phyloP scores from a whole-genome alignment of 2,329 filamentous ascomycete species.

The Helotiales sp. region DNA sequence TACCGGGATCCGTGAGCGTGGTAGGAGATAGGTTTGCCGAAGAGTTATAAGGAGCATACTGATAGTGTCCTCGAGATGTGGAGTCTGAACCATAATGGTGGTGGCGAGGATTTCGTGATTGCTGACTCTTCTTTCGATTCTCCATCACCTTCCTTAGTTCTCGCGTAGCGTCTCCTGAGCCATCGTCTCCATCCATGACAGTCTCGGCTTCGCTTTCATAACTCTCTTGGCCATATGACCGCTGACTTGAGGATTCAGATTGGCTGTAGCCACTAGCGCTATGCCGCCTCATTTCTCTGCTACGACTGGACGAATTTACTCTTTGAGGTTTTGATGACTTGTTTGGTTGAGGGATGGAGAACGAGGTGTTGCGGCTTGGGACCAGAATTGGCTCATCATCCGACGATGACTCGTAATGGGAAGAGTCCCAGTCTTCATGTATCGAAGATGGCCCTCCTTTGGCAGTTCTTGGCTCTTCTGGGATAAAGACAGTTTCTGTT shows the following conservation, averaged over 20 bases:
- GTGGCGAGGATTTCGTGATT: constrained; percentile 24
- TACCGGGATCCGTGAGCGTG: constrained; percentile 49
- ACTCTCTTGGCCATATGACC: constrained; percentile 25
- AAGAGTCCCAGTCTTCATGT: constrained; percentile 45
- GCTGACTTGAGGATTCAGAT: constrained; percentile 33
- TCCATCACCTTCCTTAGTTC: constrained; percentile 56
- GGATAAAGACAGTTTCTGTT: constrained; percentile 33
- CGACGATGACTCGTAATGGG: constrained; percentile 52
- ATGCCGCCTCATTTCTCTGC: constrained; percentile 20
- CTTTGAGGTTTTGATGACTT: constrained; percentile 27
- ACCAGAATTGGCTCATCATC: constrained; percentile 67
- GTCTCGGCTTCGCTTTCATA: constrained; percentile 61
- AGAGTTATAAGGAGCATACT: constrained; percentile 26
- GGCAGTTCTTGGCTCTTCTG: constrained; percentile 24
- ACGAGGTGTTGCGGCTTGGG: constrained; percentile 59
- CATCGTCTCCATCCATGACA: constrained; percentile 48
- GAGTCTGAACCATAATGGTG: constrained; percentile 23
- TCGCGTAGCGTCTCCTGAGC: constrained; percentile 57
- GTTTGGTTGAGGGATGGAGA: constrained; percentile 35
- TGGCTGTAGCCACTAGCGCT: constrained; percentile 32
- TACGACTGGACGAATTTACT: constrained; percentile 26
- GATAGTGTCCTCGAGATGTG: constrained; percentile 20
- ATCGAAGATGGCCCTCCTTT: constrained; percentile 19
- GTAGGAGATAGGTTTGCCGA: constrained; percentile 49
- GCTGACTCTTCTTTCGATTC: constrained; percentile 28